Evolutionary conservation across 1,284 basidiomycete genomes (phyloP).

Genomic region (Apiotrichum domesticum): DNA sequence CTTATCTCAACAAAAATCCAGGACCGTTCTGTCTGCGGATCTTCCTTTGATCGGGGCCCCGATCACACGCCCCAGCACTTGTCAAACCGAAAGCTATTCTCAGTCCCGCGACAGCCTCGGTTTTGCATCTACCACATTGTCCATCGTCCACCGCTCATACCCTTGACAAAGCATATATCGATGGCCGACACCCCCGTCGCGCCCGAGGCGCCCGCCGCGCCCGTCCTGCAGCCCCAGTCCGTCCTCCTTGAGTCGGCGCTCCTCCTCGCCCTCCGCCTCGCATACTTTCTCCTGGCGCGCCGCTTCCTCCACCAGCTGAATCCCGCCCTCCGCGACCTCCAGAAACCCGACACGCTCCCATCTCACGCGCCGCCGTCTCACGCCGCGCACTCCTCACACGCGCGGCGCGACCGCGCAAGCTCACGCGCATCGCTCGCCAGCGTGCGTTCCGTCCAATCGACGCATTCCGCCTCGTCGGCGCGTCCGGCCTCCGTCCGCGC

Average conservation of each 20-base stretch:
- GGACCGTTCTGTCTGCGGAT: too few relatives aligned
- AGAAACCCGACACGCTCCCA: conserved; percentile 25
- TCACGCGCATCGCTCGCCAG: background rate
- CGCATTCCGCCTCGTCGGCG: too few relatives aligned
- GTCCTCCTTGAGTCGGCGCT: conserved; percentile 37
- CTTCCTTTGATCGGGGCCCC: too few relatives aligned
- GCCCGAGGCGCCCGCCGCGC: background rate
- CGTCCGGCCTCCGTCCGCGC: background rate
- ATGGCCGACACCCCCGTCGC: background rate
- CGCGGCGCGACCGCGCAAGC: background rate
- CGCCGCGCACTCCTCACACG: background rate
- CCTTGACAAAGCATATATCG: too few relatives aligned
- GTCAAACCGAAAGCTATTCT: too few relatives aligned
- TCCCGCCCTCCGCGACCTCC: conserved; percentile 39
- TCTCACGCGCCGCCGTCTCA: conserved; percentile 1
- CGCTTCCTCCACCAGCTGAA: conserved; percentile 37
- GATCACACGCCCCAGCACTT: too few relatives aligned
- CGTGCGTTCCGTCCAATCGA: background rate
- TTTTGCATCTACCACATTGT: too few relatives aligned
- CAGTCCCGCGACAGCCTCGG: too few relatives aligned
- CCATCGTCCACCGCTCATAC: too few relatives aligned
- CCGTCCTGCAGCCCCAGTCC: too few relatives aligned
- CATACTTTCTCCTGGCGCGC: conserved; percentile 40
- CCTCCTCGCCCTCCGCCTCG: conserved; percentile 32
- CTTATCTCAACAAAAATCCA: too few relatives aligned